Conservation (phyloP, 176 grass and related monocot genomes). For the Zoysia japonica region DNA sequence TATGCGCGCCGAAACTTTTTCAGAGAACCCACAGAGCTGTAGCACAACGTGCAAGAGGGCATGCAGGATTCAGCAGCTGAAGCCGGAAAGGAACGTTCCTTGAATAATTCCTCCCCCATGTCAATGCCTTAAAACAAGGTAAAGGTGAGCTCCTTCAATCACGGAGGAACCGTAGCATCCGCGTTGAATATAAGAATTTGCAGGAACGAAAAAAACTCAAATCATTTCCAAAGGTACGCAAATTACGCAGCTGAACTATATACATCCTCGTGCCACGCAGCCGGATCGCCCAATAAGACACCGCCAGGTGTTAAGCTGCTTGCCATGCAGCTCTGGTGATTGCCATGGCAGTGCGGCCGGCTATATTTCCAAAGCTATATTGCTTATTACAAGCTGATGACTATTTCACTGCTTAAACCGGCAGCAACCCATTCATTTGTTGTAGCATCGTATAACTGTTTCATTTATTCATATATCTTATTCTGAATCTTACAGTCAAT, state of each 20-base stretch:
- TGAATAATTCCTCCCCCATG: background rate
- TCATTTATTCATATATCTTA: background rate
- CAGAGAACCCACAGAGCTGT: background rate
- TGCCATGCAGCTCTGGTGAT: too few species aligned
- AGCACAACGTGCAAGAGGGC: background rate
- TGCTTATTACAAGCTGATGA: too few species aligned
- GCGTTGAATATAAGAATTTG: background rate
- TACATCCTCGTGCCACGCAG: too few species aligned
- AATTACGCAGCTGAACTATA: too few species aligned
- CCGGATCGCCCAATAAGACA: too few species aligned
- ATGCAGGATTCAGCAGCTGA: background rate
- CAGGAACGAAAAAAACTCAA: background rate
- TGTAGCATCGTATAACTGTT: background rate
- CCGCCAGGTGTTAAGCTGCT: too few species aligned
- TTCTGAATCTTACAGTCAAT: background rate
- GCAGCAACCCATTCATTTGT: too few species aligned
- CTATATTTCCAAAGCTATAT: too few species aligned
- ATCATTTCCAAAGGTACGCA: too few species aligned
- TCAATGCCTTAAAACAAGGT: constrained; percentile 24
- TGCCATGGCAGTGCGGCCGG: too few species aligned
- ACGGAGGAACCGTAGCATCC: constrained; percentile 26
- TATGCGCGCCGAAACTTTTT: background rate
- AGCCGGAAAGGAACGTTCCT: background rate
- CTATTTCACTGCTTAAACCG: too few species aligned
- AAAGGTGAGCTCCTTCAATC: constrained; percentile 32